Conservation (phyloP, 768 basidiomycete genomes). For the Russula ochroleuca region DNA sequence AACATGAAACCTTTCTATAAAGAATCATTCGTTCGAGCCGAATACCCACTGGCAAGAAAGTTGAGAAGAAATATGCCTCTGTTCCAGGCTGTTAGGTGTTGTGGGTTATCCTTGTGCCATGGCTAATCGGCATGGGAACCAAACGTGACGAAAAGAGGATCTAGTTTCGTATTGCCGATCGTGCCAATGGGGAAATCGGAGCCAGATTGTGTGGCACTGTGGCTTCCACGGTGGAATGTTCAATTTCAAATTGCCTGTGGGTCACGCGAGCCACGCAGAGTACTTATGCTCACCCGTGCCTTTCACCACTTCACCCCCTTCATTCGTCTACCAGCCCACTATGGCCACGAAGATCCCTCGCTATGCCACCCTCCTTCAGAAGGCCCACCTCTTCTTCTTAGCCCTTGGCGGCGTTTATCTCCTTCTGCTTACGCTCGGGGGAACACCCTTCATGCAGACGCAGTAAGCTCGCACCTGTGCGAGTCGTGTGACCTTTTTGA, state of each 20-base stretch:
- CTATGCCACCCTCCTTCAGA: slow-evolving; percentile 23
- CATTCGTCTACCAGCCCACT: background rate
- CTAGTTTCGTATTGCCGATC: too few relatives aligned
- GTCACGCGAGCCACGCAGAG: background rate
- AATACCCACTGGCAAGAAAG: too few relatives aligned
- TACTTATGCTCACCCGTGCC: background rate
- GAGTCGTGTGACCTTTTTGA: slow-evolving; percentile 32
- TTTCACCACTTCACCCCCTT: background rate
- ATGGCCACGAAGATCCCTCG: background rate
- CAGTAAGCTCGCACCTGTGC: slow-evolving; percentile 47
- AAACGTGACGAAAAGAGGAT: too few relatives aligned
- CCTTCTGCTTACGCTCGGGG: slow-evolving; percentile 45
- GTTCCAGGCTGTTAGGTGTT: too few relatives aligned
- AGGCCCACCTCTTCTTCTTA: slow-evolving; percentile 33
- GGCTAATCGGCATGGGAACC: too few relatives aligned
- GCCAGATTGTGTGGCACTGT: too few relatives aligned
- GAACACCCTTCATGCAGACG: slow-evolving; percentile 61
- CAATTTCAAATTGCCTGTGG: background rate
- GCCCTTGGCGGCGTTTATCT: slow-evolving; percentile 53
- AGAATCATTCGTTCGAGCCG: background rate
- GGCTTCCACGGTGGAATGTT: background rate
- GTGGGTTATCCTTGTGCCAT: too few relatives aligned
- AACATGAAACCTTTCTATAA: background rate
- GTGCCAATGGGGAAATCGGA: too few relatives aligned
- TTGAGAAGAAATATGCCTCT: too few relatives aligned